A percentile compares a stretch with the other conserved stretches of the same genome.
phyloP scores from a whole-genome alignment of 139 green algal species.

The Chlorella sp. region DNA sequence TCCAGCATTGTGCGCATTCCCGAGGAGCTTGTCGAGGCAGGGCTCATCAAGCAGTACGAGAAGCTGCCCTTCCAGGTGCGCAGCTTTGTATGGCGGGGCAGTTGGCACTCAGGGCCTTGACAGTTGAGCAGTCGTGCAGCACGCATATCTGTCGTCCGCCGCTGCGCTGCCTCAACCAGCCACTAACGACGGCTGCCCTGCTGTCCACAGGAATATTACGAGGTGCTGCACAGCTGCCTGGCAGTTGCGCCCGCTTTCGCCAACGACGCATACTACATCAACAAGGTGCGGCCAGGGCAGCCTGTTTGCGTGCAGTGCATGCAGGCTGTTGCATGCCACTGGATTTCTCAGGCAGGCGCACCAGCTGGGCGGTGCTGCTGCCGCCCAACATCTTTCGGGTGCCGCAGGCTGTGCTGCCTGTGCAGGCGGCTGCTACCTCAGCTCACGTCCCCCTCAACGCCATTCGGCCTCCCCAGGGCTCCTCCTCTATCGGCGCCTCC shows the following conservation, averaged over 20 bases:
- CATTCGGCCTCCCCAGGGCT: too few species aligned
- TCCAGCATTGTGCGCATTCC: slow-evolving; percentile 19
- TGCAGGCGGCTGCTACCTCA: too few species aligned
- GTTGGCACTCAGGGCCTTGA: background rate
- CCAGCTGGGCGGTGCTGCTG: too few species aligned
- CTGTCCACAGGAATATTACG: slow-evolving; percentile 40
- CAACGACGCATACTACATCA: slow-evolving; percentile 39
- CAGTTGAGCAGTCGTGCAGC: background rate
- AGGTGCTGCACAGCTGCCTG: slow-evolving; percentile 45
- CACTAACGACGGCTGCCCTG: too few species aligned
- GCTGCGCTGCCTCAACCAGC: too few species aligned
- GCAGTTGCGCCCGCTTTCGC: slow-evolving; percentile 41
- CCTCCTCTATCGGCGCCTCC: slow-evolving; percentile 35
- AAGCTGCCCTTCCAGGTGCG: slow-evolving; percentile 44
- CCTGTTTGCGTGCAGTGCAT: too few species aligned
- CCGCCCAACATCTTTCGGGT: too few species aligned
- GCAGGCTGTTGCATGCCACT: too few species aligned
- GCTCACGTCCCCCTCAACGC: too few species aligned
- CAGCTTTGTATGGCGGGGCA: background rate
- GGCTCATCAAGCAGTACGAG: slow-evolving; percentile 33
- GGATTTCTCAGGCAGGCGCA: too few species aligned
- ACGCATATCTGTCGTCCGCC: background rate
- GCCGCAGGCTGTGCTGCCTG: too few species aligned
- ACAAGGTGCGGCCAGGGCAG: slow-evolving; percentile 17
- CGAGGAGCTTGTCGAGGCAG: slow-evolving; percentile 26